Evolutionary conservation across 2,329 filamentous ascomycete genomes (phyloP), one percentile per base, ranked within the genome.

Genomic region (Fusarium compactum): DNA sequence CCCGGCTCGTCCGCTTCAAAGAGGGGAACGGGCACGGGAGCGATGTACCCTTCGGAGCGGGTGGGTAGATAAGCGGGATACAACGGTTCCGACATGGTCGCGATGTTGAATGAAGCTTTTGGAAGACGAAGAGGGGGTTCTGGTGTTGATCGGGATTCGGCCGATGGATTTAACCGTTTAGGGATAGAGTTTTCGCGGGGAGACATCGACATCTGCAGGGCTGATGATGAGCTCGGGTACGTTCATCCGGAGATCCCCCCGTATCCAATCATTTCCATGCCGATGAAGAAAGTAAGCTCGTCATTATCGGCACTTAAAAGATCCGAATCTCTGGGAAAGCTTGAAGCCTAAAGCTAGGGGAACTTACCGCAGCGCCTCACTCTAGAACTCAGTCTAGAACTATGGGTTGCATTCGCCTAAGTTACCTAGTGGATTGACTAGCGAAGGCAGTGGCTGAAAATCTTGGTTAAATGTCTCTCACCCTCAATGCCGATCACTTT

Each of bases 11-110:
- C 71, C 4, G 50, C 72, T 3, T 77, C 76, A 32, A 79, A 79
- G 50, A 62, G 60, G 45, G 77, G 73, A 2, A 79, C 57, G 8
- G 59, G 58, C 10, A 73, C 53, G 4, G 76, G 74, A 0, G 71
- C 65, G 10, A 50, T 58, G 34, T 72, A 79, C 4, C 78, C 78
- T n/a, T 79, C 77, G 0, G 76, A 73, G 50, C 78, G 71, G 29
- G 76, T 79, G 27, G 78, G 78, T 11, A 79, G 68, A 45, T 79
- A 79, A 9, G 73, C 71, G 41, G 78, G 76, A 60, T 79, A 79
- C 9, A 79, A 46, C 8, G 78, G 78, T 14, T 69, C 64, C 10
- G 51, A 71, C 60, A 60, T 67, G 20, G 15, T 14, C 1, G 0
- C 38, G 52, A 44, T 56, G 43, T 29, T 52, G 18, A 58, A 46